phyloP scores from a whole-genome alignment of 768 basidiomycete species.

The Boletus subcaerulescens region DNA sequence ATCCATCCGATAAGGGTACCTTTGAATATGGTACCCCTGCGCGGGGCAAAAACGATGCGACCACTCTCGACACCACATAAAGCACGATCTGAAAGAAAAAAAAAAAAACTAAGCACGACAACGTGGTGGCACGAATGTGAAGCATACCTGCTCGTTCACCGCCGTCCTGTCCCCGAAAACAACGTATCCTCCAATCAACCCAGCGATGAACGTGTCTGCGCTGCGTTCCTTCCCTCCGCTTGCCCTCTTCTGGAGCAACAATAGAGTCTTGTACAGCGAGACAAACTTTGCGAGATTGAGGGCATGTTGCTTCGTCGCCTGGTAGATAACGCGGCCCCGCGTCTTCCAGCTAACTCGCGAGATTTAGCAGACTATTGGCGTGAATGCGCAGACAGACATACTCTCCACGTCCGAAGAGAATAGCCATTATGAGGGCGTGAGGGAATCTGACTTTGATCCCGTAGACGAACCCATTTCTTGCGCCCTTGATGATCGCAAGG shows the following conservation, averaged over 20 bases:
- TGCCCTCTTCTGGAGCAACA: conserved; percentile 77
- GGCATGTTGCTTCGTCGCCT: conserved; percentile 88
- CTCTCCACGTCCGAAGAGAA: conserved; percentile 91
- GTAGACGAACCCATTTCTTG: conserved; percentile 86
- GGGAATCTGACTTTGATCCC: conserved; percentile 92
- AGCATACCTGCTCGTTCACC: conserved; percentile 84
- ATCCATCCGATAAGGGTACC: conserved; percentile 38
- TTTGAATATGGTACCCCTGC: conserved; percentile 53
- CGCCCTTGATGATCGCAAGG: conserved; percentile 91
- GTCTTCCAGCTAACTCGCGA: conserved; percentile 57
- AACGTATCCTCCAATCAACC: conserved; percentile 86
- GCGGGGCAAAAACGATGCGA: conserved; percentile 90
- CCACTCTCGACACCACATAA: conserved; percentile 89
- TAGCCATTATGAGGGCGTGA: conserved; percentile 94
- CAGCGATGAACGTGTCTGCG: conserved; percentile 88
- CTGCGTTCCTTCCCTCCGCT: conserved; percentile 81
- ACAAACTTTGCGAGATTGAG: conserved; percentile 93
- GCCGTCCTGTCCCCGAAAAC: conserved; percentile 85
- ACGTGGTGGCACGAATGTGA: background rate
- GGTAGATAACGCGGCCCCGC: conserved; percentile 67
- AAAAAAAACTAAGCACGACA: conserved; percentile 4
- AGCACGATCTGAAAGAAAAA: conserved; percentile 74
- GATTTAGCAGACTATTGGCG: conserved; percentile 7
- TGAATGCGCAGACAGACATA: conserved; percentile 40
- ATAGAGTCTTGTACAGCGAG: conserved; percentile 82